Percentiles rank a stretch among this genome's conserved stretches.
phyloP scores from a whole-genome alignment of 805 yeast species.

The Saccharomycopsis fibuligera region DNA sequence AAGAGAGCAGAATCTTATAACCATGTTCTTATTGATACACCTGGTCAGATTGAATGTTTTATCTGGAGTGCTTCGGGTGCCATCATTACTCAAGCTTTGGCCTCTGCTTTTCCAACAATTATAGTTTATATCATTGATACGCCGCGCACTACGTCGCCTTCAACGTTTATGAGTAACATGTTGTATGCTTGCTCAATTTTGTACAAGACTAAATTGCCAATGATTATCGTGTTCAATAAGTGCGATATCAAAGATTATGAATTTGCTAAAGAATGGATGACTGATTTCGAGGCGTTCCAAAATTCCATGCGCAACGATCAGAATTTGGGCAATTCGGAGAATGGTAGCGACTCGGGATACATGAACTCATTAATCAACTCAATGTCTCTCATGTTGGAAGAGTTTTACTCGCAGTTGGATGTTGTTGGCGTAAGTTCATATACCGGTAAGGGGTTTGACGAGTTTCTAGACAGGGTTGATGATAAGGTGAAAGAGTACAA shows the following conservation, averaged over 20 bases:
- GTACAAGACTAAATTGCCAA: slow-evolving; percentile 92
- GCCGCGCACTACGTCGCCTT: slow-evolving; percentile 89
- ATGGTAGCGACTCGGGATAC: slow-evolving; percentile 68
- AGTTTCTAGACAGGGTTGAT: slow-evolving; percentile 78
- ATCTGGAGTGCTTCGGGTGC: slow-evolving; percentile 98
- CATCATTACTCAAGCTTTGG: slow-evolving; percentile 93
- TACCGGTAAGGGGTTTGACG: slow-evolving; percentile 93
- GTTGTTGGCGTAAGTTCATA: slow-evolving; percentile 88
- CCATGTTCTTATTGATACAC: slow-evolving; percentile 89
- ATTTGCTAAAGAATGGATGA: slow-evolving; percentile 96
- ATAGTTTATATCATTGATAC: slow-evolving; percentile 95
- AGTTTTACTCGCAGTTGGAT: slow-evolving; percentile 87
- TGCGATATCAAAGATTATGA: slow-evolving; percentile 81
- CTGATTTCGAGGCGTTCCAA: slow-evolving; percentile 90
- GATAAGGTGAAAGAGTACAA: slow-evolving; percentile 83
- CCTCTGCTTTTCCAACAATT: slow-evolving; percentile 91
- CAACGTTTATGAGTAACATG: slow-evolving; percentile 98
- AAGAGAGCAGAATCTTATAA: slow-evolving; percentile 52
- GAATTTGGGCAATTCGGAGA: slow-evolving; percentile 57
- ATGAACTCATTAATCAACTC: slow-evolving; percentile 93
- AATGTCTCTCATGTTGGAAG: slow-evolving; percentile 93
- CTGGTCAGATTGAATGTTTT: slow-evolving; percentile 98
- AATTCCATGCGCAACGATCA: slow-evolving; percentile 61
- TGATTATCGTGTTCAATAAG: slow-evolving; percentile 94
- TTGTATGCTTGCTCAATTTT: slow-evolving; percentile 94